A percentile compares a stretch with the other conserved stretches of the same genome.
phyloP scores from a whole-genome alignment of 139 green algal genomes.

The Monoraphidium neglectum region DNA sequence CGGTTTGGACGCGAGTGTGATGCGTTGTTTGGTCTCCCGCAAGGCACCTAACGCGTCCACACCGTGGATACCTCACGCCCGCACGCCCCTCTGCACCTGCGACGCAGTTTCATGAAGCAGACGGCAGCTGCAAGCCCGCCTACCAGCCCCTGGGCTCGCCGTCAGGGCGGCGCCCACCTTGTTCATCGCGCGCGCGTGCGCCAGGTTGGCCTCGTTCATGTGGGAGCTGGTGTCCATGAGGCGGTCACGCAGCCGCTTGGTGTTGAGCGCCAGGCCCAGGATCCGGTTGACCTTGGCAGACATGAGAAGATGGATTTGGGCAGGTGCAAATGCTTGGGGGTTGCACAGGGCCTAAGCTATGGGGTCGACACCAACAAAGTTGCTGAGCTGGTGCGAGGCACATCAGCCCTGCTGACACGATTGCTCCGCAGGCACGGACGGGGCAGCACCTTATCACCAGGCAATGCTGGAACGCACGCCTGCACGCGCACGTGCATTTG shows the following conservation, averaged over 20 bases:
- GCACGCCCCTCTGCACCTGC: no score
- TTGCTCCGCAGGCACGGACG: no score
- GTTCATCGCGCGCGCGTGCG: constrained; percentile 84
- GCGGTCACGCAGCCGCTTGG: constrained; percentile 70
- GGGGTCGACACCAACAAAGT: neutral
- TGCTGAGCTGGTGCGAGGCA: neutral
- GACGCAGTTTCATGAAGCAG: no score
- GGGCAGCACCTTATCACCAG: neutral
- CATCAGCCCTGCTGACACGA: neutral
- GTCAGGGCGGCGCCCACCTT: no score
- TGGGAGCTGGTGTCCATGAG: constrained; percentile 76
- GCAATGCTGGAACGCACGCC: neutral
- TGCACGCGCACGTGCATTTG: neutral
- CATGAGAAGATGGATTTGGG: neutral
- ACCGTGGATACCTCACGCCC: no score
- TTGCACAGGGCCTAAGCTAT: neutral
- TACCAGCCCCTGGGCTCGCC: no score
- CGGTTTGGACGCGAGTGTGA: no score
- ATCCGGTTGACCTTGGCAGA: constrained; percentile 64
- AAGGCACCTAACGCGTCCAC: no score
- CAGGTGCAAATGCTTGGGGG: neutral
- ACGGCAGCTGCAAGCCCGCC: no score
- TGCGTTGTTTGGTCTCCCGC: no score
- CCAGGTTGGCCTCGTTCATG: constrained; percentile 76
- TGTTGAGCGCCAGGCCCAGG: constrained; percentile 74